Conservation (phyloP, 2,329 filamentous ascomycete species). For the Aspergillus ruber region DNA sequence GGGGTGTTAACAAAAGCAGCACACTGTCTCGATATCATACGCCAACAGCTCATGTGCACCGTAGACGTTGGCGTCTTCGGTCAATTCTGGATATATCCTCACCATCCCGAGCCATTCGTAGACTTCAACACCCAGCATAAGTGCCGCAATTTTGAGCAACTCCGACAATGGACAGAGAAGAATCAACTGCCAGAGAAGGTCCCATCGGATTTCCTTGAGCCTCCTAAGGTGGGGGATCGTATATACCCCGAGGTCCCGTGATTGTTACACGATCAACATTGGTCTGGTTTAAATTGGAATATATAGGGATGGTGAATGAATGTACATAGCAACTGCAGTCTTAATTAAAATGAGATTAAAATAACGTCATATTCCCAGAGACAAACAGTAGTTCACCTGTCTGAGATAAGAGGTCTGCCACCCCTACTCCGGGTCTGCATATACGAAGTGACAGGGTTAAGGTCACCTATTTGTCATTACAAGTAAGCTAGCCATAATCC, state of each 20-base stretch:
- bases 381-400: no score
- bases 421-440: no score
- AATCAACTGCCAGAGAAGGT: conserved; percentile 44
- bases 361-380: neutral
- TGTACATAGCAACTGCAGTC: neutral
- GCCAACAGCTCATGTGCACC: conserved; percentile 59
- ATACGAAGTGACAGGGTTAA: no score
- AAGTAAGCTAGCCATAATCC: no score
- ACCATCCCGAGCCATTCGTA: conserved; percentile 48
- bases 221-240: conserved; percentile 21
- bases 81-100: conserved; percentile 51
- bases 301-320: neutral
- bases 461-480: no score
- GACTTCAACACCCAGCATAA: conserved; percentile 58
- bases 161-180: conserved; percentile 49
- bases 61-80: conserved; percentile 55
- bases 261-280: neutral
- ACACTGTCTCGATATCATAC: conserved; percentile 57
- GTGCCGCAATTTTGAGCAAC: conserved; percentile 52
- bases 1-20: conserved; percentile 23
- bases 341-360: neutral
- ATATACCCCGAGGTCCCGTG: conserved; percentile 19
- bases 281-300: neutral
- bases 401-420: no score
- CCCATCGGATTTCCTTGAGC: conserved; percentile 39